Conservation (phyloP, 1,284 basidiomycete genomes). For the Athelia psychrophila region DNA sequence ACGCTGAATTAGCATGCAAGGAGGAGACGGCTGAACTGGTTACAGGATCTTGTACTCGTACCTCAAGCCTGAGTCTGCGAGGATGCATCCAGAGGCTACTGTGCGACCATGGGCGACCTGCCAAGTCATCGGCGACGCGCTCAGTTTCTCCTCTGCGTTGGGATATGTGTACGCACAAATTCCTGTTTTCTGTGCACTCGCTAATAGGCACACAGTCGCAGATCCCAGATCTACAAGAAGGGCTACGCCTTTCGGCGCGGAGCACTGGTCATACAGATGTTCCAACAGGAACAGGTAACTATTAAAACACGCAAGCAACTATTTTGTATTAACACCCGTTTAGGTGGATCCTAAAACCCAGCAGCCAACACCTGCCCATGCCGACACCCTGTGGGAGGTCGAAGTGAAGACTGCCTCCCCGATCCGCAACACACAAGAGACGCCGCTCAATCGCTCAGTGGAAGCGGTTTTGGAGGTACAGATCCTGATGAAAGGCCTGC, state of each 20-base stretch:
- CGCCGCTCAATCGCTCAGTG: slow-evolving; percentile 56
- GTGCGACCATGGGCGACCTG: slow-evolving; percentile 78
- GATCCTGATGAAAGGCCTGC: slow-evolving; percentile 72
- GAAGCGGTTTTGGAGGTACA: slow-evolving; percentile 77
- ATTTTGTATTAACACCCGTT: slow-evolving; percentile 5
- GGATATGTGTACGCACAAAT: slow-evolving; percentile 58
- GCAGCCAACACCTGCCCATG: slow-evolving; percentile 66
- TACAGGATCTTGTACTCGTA: slow-evolving; percentile 72
- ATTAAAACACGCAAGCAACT: not conserved
- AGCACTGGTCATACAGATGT: slow-evolving; percentile 70
- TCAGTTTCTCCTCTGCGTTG: slow-evolving; percentile 72
- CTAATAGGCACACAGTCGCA: slow-evolving; percentile 5
- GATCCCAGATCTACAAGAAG: slow-evolving; percentile 75
- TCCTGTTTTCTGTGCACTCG: not conserved
- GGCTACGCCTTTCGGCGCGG: slow-evolving; percentile 74
- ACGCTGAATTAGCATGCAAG: no score
- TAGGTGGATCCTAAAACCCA: slow-evolving; percentile 71
- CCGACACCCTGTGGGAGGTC: slow-evolving; percentile 78
- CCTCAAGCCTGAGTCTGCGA: slow-evolving; percentile 72
- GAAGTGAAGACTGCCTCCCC: slow-evolving; percentile 79
- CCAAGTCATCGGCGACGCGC: slow-evolving; percentile 71
- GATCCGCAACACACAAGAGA: slow-evolving; percentile 69
- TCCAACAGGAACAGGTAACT: slow-evolving; percentile 75
- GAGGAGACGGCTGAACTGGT: no score
- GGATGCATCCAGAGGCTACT: slow-evolving; percentile 77